These are phyloP conservation scores for Xenosphaeropsis pyriputrescens DNA, from an alignment of 2,329 filamentous ascomycete genomes.

Conservation along the genomic window DNA sequence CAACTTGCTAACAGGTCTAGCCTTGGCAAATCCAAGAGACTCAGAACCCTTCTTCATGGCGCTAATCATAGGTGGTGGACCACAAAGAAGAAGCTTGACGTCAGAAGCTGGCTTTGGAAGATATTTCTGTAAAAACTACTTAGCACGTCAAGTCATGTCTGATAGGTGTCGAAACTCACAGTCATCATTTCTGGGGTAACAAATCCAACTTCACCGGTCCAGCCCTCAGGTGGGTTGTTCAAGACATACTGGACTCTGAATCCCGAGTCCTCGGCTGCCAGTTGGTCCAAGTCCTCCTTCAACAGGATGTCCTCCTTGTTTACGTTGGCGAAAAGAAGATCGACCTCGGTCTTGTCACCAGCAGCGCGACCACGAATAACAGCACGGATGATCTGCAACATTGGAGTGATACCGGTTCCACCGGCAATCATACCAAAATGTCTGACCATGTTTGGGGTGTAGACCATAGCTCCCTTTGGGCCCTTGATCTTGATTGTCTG, in stretches of 20 bases:
- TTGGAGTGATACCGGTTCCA: conserved; percentile 94
- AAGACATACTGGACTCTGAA: conserved; percentile 91
- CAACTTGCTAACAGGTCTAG: conserved; percentile 89
- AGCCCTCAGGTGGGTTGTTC: conserved; percentile 85
- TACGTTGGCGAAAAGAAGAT: conserved; percentile 95
- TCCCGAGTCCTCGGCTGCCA: conserved; percentile 61
- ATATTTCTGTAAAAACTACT: conserved; percentile 41
- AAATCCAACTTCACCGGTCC: conserved; percentile 87
- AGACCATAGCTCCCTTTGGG: conserved; percentile 96
- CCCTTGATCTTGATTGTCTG: conserved; percentile 82
- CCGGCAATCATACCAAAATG: conserved; percentile 97
- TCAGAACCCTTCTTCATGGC: conserved; percentile 95
- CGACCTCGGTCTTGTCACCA: conserved; percentile 77
- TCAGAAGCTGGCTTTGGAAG: conserved; percentile 73
- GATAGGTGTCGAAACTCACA: conserved; percentile 28
- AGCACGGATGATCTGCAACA: conserved; percentile 91
- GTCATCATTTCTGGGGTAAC: conserved; percentile 94
- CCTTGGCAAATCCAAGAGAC: conserved; percentile 80
- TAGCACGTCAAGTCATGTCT: conserved; percentile 7
- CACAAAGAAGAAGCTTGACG: conserved; percentile 88
- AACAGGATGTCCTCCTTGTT: conserved; percentile 85
- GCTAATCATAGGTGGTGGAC: conserved; percentile 90
- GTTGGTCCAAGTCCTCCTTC: conserved; percentile 74
- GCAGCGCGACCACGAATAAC: conserved; percentile 67
- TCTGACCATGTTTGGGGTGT: conserved; percentile 90